These are phyloP conservation scores for Boletales sp. DNA, from an alignment of 768 basidiomycete genomes.

Conservation along the genomic window DNA sequence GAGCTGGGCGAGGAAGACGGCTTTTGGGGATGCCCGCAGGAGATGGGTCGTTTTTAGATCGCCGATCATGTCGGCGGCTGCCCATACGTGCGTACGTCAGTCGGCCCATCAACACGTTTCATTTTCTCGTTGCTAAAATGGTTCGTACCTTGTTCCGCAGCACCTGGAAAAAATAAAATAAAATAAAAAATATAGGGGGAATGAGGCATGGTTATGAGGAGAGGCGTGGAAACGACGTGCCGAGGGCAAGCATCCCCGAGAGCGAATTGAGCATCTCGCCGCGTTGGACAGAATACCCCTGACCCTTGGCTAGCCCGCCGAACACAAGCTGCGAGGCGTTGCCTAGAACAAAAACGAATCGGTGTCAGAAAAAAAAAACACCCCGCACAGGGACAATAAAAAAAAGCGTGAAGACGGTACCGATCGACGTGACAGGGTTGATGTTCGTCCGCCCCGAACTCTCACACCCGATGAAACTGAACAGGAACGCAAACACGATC, in stretches of 20 bases:
- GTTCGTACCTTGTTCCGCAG: slow-evolving; percentile 24
- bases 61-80: slow-evolving; percentile 59
- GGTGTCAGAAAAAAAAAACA: no score
- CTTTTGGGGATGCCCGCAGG: slow-evolving; percentile 57
- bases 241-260: slow-evolving; percentile 26
- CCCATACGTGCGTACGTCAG: no score
- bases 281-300: slow-evolving; percentile 20
- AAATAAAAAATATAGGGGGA: no score
- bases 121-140: no score
- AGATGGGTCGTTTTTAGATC: slow-evolving; percentile 72
- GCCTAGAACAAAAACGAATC: slow-evolving; percentile 15
- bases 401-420: slow-evolving; percentile 11
- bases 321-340: slow-evolving; percentile 60
- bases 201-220: neutral
- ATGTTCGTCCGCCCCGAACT: slow-evolving; percentile 57
- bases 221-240: neutral
- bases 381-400: neutral
- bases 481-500: slow-evolving; percentile 58
- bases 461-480: slow-evolving; percentile 67
- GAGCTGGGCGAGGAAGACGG: slow-evolving; percentile 61
- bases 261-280: slow-evolving; percentile 19
- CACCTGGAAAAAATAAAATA: slow-evolving; percentile 8
- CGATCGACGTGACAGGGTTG: slow-evolving; percentile 57
- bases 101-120: no score
- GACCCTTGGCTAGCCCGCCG: slow-evolving; percentile 55